Base-by-base conservation (phyloP, 1,284 basidiomycete genomes). In the Malassezia globosa region DNA sequence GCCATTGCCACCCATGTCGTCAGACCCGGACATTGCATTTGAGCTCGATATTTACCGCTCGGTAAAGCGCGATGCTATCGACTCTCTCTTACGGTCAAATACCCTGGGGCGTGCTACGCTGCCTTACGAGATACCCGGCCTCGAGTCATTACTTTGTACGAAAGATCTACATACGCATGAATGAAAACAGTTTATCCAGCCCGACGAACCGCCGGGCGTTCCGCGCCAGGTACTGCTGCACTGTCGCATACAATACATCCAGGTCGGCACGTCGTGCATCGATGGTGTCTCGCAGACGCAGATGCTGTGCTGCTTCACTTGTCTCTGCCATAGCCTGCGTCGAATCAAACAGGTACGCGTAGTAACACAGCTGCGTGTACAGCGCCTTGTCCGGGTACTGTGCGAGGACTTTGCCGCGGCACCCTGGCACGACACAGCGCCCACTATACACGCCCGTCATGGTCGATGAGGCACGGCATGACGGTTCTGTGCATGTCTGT, bases 401-500 rank as follows among this genome's bases (percentile, higher is more conserved):
- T 1, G 37, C 54, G 34, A 51, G 51, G 0, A 58, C 54, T 5
- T 51, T 41, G 21, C 66, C 68, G 10, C 56, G 42, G 53, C 68
- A 71, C 5, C 59, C 51, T 2, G 43, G 21, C 13, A 59, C 64
- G 14, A 68, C 37, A 46, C 68, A 71, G 3, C 64, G 59, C 37
- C 81, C 79, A 7, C 87, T 87, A 71, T 90, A 94, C 0, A 96
- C 87, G 35, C 85, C 78, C 82, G 94, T 88, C 77, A 82, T 83
- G 21, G 89, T 78, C n/a, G 89, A 89, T 18, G 82, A 78, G 48
- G 82, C 79, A 7, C 80, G 80, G 69, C 94, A 99, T 2, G 82
- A 83, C 24, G 80, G 76, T 57, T 95, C 92, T 60, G 87, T 79
- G 73, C 94, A 99, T 10, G 85, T 75, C 1, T 80, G 83, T 84